Evolutionary conservation across 805 yeast species (phyloP).

Genomic region (Candida awuae): DNA sequence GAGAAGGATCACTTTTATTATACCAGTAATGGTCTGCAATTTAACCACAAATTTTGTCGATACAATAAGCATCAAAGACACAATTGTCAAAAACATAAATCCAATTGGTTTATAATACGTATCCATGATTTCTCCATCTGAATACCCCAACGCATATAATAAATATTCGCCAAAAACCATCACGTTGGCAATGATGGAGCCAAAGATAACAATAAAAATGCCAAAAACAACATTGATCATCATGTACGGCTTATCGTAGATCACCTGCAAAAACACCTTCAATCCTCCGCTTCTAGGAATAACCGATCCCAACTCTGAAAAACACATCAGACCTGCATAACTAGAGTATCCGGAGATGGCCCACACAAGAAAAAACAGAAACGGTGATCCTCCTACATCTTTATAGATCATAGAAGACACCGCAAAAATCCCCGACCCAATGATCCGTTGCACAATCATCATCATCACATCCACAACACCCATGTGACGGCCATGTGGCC

Average conservation of each 20-base stretch:
- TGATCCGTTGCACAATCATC: conserved; percentile 56
- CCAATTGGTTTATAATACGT: conserved; percentile 36
- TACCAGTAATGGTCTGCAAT: conserved; percentile 57
- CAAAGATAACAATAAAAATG: conserved; percentile 41
- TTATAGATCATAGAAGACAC: conserved; percentile 58
- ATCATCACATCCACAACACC: conserved; percentile 62
- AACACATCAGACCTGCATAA: conserved; percentile 59
- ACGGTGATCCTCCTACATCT: conserved; percentile 62
- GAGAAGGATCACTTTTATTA: conserved; percentile 48
- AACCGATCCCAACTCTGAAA: conserved; percentile 61
- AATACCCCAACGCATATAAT: conserved; percentile 37
- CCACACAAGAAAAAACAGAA: conserved; percentile 58
- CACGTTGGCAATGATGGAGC: conserved; percentile 43
- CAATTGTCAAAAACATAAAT: conserved; percentile 29
- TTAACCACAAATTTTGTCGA: conserved; percentile 53
- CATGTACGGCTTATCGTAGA: conserved; percentile 53
- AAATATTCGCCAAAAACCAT: conserved; percentile 49
- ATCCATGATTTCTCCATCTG: conserved; percentile 23
- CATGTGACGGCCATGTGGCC: conserved; percentile 69
- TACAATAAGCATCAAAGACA: conserved; percentile 43
- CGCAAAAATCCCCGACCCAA: conserved; percentile 76
- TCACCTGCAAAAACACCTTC: conserved; percentile 62
- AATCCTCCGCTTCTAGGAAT: conserved; percentile 72
- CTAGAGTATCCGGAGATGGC: conserved; percentile 51
- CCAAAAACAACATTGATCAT: conserved; percentile 41